phyloP scores from a whole-genome alignment of 768 basidiomycete species.

The Fistulinella prunicolor region DNA sequence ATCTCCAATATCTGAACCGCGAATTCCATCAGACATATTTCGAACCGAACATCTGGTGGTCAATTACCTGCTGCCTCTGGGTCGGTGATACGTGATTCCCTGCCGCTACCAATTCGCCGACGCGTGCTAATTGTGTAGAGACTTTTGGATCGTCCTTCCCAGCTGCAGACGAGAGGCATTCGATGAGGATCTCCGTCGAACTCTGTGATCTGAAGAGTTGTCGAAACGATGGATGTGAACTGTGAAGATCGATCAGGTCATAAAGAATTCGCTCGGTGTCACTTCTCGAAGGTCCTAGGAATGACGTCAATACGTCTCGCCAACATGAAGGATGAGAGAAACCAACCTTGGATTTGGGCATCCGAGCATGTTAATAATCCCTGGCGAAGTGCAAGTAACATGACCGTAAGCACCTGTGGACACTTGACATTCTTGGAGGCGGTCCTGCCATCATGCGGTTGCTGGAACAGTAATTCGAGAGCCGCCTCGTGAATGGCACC shows the following conservation, averaged over 20 bases:
- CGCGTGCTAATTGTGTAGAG: constrained; percentile 66
- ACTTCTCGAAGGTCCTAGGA: constrained; percentile 22
- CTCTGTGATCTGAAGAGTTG: constrained; percentile 71
- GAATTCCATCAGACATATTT: constrained; percentile 1
- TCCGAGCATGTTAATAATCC: constrained; percentile 42
- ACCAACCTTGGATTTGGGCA: constrained; percentile 17
- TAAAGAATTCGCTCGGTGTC: constrained; percentile 45
- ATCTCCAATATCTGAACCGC: constrained; percentile 53
- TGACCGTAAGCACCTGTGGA: constrained; percentile 67
- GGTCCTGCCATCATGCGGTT: constrained; percentile 9
- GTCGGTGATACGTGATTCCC: constrained; percentile 55
- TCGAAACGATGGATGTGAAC: constrained; percentile 62
- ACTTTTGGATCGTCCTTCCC: constrained; percentile 26
- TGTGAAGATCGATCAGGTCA: constrained; percentile 67
- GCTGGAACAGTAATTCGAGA: constrained; percentile 67
- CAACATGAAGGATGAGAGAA: too few species aligned
- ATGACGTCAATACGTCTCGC: not conserved
- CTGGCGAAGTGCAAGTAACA: constrained; percentile 64
- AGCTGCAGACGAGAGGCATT: constrained; percentile 53
- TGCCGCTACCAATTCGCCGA: constrained; percentile 64
- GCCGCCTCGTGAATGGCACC: constrained; percentile 60
- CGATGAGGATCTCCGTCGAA: constrained; percentile 63
- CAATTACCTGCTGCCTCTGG: constrained; percentile 74
- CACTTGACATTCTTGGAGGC: constrained; percentile 43
- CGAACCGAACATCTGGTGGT: not conserved